Conservation (phyloP, 2,329 filamentous ascomycete species). For the Penicillium paneum region DNA sequence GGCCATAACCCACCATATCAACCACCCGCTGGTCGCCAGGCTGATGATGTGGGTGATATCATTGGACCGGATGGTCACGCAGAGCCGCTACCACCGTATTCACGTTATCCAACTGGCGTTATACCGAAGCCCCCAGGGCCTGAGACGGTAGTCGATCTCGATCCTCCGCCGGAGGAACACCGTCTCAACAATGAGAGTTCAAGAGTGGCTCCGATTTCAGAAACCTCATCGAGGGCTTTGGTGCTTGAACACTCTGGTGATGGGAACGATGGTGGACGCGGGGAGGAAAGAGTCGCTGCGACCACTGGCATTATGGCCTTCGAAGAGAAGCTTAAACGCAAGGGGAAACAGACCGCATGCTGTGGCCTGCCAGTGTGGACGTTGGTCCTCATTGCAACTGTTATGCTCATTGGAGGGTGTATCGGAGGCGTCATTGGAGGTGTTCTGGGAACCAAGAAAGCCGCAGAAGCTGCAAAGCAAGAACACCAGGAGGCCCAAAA, state of each 20-base stretch:
- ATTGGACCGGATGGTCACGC: slow-evolving; percentile 85
- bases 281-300: slow-evolving; percentile 20
- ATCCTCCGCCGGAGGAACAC: slow-evolving; percentile 52
- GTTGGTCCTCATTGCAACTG: slow-evolving; percentile 45
- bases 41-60: slow-evolving; percentile 82
- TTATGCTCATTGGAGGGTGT: slow-evolving; percentile 49
- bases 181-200: slow-evolving; percentile 40
- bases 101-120: slow-evolving; percentile 78
- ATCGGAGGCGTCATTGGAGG: slow-evolving; percentile 56
- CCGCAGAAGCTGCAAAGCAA: slow-evolving; percentile 25
- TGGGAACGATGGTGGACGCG: slow-evolving; percentile 14
- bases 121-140: slow-evolving; percentile 53
- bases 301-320: slow-evolving; percentile 40
- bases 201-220: slow-evolving; percentile 28
- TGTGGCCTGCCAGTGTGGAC: slow-evolving; percentile 54
- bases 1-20: slow-evolving; percentile 66
- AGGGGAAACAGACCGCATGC: slow-evolving; percentile 43
- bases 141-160: slow-evolving; percentile 23
- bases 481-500: slow-evolving; percentile 18
- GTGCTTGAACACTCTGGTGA: slow-evolving; percentile 17
- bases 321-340: slow-evolving; percentile 46
- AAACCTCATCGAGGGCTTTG: slow-evolving; percentile 33
- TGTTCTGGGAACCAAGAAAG: slow-evolving; percentile 47
- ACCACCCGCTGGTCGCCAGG: slow-evolving; percentile 61
- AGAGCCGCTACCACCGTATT: slow-evolving; percentile 89